These are phyloP conservation scores for Acidiella bohemica DNA, from an alignment of 495 filamentous ascomycete species.

Conservation along the genomic window DNA sequence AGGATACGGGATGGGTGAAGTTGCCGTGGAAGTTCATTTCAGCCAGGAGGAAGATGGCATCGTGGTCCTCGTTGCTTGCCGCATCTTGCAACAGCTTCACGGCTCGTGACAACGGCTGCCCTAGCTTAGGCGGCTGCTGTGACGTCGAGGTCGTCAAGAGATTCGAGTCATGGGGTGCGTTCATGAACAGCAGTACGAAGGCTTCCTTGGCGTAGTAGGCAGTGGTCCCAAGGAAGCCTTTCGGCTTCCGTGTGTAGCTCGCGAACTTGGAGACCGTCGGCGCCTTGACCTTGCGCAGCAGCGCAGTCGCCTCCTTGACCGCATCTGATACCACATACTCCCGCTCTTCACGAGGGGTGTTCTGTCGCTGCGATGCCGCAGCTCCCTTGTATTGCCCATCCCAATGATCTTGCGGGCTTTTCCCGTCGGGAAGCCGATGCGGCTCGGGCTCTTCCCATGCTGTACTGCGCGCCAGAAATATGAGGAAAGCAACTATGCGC, in stretches of 20 bases:
- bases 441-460: conserved; percentile 6
- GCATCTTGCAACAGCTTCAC: conserved; percentile 64
- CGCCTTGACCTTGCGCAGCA: conserved; percentile 25
- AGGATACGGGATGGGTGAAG: conserved; percentile 74
- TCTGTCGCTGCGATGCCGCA: too few species aligned
- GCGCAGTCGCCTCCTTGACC: conserved; percentile 24
- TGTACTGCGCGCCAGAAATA: conserved; percentile 13
- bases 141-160: conserved; percentile 21
- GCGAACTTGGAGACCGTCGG: conserved; percentile 22
- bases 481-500: conserved; percentile 15
- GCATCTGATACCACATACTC: conserved; percentile 3
- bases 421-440: not conserved
- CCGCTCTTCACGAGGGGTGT: not conserved
- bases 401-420: too few species aligned
- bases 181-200: conserved; percentile 36
- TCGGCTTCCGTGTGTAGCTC: conserved; percentile 24
- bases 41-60: conserved; percentile 80
- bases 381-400: too few species aligned
- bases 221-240: conserved; percentile 27
- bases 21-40: conserved; percentile 98
- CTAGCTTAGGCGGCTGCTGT: conserved; percentile 22
- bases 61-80: conserved; percentile 59
- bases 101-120: conserved; percentile 33
- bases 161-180: conserved; percentile 25
- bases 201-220: conserved; percentile 34